Evolutionary conservation across 2,329 filamentous ascomycete genomes (phyloP).

Genomic region (Pyricularia grisea): DNA sequence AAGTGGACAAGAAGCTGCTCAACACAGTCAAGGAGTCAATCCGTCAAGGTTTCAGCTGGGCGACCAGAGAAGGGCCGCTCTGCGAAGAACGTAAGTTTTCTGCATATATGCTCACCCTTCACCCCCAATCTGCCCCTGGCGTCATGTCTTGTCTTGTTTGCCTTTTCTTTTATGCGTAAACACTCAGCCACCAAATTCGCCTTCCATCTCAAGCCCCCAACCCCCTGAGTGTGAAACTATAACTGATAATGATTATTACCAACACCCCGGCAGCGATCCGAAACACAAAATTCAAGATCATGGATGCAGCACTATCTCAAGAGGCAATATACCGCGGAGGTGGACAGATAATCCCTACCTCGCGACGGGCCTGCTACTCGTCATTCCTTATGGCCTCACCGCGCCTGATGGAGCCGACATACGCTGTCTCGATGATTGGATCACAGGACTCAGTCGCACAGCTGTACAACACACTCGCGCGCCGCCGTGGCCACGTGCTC

Average conservation of each 20-base stretch:
- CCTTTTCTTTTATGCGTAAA: neutral
- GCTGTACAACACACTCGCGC: slow-evolving; percentile 84
- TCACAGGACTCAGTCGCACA: slow-evolving; percentile 81
- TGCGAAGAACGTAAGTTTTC: slow-evolving; percentile 81
- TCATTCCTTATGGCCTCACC: slow-evolving; percentile 97
- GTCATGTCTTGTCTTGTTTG: slow-evolving; percentile 6
- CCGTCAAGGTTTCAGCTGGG: slow-evolving; percentile 95
- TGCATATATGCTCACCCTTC: neutral
- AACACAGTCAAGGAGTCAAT: slow-evolving; percentile 85
- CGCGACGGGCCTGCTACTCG: slow-evolving; percentile 85
- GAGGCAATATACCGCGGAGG: slow-evolving; percentile 93
- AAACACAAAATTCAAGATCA: slow-evolving; percentile 96
- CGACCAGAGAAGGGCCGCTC: slow-evolving; percentile 84
- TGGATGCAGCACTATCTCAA: slow-evolving; percentile 74
- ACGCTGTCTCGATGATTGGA: slow-evolving; percentile 85
- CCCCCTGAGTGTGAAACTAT: neutral
- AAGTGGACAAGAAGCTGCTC: slow-evolving; percentile 88
- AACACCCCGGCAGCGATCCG: slow-evolving; percentile 61
- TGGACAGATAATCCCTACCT: slow-evolving; percentile 94
- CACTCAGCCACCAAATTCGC: neutral
- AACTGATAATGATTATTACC: neutral
- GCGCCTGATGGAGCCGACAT: slow-evolving; percentile 92
- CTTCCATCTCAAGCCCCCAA: neutral
- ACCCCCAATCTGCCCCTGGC: slow-evolving; percentile 10
- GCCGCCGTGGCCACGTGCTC: slow-evolving; percentile 83